Conservation (phyloP, 192 early-diverging fungal species). For the Entrophospora sp. region DNA sequence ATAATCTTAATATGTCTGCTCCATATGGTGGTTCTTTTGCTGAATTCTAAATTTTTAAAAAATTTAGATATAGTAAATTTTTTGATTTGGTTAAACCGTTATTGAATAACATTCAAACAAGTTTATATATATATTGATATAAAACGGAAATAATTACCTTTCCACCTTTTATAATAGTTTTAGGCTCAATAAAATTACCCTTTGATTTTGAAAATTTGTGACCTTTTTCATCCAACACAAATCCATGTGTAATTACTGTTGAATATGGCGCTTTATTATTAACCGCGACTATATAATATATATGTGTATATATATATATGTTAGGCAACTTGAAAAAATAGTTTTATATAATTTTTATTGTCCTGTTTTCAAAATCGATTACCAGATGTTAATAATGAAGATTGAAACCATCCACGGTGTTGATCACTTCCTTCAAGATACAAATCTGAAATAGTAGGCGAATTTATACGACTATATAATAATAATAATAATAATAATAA, state of each 20-base stretch:
- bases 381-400: constrained; percentile 63
- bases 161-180: constrained; percentile 58
- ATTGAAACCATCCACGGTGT: constrained; percentile 83
- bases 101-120: too few relatives aligned
- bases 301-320: too few relatives aligned
- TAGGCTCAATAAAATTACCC: constrained; percentile 67
- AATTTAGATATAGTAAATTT: background rate
- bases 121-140: too few relatives aligned
- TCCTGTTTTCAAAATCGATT: background rate
- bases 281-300: constrained; percentile 43
- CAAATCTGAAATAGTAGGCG: constrained; percentile 50
- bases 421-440: constrained; percentile 76
- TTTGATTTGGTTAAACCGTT: too few relatives aligned
- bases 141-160: too few relatives aligned
- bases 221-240: constrained; percentile 62
- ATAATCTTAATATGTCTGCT: constrained; percentile 62
- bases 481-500: background rate
- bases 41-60: constrained; percentile 33
- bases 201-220: constrained; percentile 80
- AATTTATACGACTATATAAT: constrained; percentile 15
- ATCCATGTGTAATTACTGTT: constrained; percentile 67
- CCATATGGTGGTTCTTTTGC: constrained; percentile 66
- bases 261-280: constrained; percentile 60
- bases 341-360: too few relatives aligned
- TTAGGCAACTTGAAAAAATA: too few relatives aligned